Percentiles rank a stretch among this genome's conserved stretches.
phyloP scores from a whole-genome alignment of 495 filamentous ascomycete species.

The Ramalina intermedia region DNA sequence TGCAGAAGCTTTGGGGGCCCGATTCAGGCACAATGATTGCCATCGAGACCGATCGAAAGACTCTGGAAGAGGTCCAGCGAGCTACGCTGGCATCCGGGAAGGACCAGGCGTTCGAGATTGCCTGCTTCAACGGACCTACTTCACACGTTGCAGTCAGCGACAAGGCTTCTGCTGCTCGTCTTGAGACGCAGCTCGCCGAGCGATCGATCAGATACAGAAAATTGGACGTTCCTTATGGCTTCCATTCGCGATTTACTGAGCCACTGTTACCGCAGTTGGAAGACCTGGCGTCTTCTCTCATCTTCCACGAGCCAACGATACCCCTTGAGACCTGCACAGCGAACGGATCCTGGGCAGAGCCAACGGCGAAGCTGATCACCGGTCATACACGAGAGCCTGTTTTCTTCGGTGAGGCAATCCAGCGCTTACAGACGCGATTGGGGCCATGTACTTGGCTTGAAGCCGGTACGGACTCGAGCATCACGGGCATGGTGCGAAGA shows the following conservation, averaged over 20 bases:
- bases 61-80: conserved; percentile 10
- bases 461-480: conserved; percentile 23
- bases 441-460: conserved; percentile 24
- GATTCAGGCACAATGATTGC: conserved; percentile 34
- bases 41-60: conserved; percentile 22
- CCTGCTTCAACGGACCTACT: conserved; percentile 32
- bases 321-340: conserved; percentile 18
- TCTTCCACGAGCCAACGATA: conserved; percentile 18
- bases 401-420: conserved; percentile 27
- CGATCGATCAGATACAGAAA: conserved; percentile 18
- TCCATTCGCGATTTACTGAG: conserved; percentile 34
- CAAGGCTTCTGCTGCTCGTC: conserved; percentile 18
- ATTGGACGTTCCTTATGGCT: conserved; percentile 32
- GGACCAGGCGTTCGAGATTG: conserved; percentile 18
- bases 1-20: conserved; percentile 20
- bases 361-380: conserved; percentile 12
- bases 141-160: conserved; percentile 26
- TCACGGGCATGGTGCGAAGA: conserved; percentile 20
- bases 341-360: background rate
- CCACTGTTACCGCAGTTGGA: conserved; percentile 19
- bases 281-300: conserved; percentile 15
- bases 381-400: conserved; percentile 27
- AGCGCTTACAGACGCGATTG: conserved; percentile 16
- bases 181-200: conserved; percentile 11
- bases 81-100: background rate